Base-by-base conservation (phyloP, 345 rosid species). In the Salix koriyanagi region DNA sequence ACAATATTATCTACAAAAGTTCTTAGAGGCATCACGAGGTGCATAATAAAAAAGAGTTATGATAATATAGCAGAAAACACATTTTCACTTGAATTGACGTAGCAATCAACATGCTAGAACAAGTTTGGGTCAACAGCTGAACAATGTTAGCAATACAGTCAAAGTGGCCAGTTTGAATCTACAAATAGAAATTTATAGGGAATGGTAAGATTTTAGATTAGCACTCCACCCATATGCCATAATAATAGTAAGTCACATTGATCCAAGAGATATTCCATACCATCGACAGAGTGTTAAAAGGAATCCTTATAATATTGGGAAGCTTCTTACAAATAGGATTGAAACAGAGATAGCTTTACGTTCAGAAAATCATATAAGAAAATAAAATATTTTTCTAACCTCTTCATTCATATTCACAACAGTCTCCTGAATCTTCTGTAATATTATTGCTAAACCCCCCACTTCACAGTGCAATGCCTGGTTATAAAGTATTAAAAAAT, bases 381-480 rank as follows among this genome's bases (percentile, higher is more conserved):
- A 81, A 79, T 19, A 36, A 46, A 72, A 80, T 70, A 6, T 26
- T 65, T 67, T 58, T n/a, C 82, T 83, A 50, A 93, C 97, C 96
- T 90, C 89, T 80, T 84, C 84, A 68, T 91, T 86, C 92, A 88
- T 94, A 41, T 68, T 80, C 19, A 77, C 73, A 70, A 89, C 75
- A 72, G 92, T 88, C 64, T 88, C 85, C 84, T 89, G 87, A 78
- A 92, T 85, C 85, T 86, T 88, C 79, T 71, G 90, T 76, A 94
- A 71, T 50, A 89, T 77, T 77, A 54, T 77, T 75, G 89, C 82
- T 62, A 91, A 83, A 79, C 80, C 83, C 82, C 79, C 83, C 50
- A 88, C 85, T 84, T 94, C 92, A 79, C 82, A 80, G 65, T 86
- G 83, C 87, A 91, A 79, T 76, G 85, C 91, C 98, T 90, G 80